Evolutionary conservation across 2,329 filamentous ascomycete genomes (phyloP).

Genomic region (Rugonectria rugulosa): DNA sequence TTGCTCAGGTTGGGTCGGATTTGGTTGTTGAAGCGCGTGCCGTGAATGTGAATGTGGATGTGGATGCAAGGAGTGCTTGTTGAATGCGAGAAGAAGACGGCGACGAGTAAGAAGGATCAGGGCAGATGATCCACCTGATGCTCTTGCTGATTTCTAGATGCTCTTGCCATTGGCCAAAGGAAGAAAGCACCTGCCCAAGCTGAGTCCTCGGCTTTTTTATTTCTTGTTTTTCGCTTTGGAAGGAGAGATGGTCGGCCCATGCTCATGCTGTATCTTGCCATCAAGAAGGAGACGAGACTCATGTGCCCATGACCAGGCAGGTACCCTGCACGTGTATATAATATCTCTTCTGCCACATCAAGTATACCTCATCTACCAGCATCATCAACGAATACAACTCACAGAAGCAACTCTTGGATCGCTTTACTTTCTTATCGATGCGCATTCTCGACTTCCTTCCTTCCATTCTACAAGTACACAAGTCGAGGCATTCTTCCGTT

Average conservation of each 20-base stretch:
- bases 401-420: too few relatives aligned
- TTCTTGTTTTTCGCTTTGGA: not conserved
- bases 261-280: not conserved
- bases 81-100: too few relatives aligned
- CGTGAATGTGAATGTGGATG: too few relatives aligned
- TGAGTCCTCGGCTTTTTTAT: not conserved
- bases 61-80: too few relatives aligned
- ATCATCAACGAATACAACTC: too few relatives aligned
- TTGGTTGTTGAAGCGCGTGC: too few relatives aligned
- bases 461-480: not conserved
- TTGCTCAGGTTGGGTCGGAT: not conserved
- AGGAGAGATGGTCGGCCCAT: not conserved
- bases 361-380: too few relatives aligned
- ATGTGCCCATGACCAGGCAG: too few relatives aligned
- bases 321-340: too few relatives aligned
- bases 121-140: conserved; percentile 7
- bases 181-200: not conserved
- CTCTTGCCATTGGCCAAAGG: not conserved
- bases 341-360: too few relatives aligned
- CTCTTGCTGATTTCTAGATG: not conserved
- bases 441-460: not conserved
- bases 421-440: too few relatives aligned
- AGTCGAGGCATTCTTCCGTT: not conserved
- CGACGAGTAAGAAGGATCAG: conserved; percentile 11
- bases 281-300: too few relatives aligned